Conservation (phyloP, 2,329 filamentous ascomycete genomes). For the Phaeosphaeriaceae sp. region DNA sequence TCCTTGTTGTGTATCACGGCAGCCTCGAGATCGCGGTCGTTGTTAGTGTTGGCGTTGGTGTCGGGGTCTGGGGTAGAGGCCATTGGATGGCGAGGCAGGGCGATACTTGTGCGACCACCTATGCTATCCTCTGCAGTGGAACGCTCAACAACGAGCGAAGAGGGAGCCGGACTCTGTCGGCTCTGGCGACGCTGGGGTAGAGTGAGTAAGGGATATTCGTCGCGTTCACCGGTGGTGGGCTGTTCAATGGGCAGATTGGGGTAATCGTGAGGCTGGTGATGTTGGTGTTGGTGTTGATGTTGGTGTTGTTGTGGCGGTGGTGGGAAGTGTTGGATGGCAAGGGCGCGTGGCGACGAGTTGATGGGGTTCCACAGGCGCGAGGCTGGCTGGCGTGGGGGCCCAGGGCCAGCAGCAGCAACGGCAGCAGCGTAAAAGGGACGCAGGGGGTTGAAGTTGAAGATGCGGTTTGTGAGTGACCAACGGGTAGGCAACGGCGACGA, state of each 20-base stretch:
- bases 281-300: conserved; percentile 51
- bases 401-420: background rate
- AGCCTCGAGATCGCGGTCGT: no score
- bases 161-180: conserved; percentile 52
- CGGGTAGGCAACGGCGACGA: conserved; percentile 38
- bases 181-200: conserved; percentile 64
- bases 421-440: conserved; percentile 27
- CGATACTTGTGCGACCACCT: conserved; percentile 57
- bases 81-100: conserved; percentile 51
- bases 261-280: conserved; percentile 21
- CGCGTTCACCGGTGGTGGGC: conserved; percentile 47
- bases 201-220: conserved; percentile 63
- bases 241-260: conserved; percentile 55
- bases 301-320: no score
- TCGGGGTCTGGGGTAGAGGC: conserved; percentile 26
- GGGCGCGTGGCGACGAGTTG: conserved; percentile 63
- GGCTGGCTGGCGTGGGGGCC: conserved; percentile 48
- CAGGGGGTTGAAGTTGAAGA: conserved; percentile 46
- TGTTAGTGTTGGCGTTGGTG: no score
- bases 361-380: conserved; percentile 67
- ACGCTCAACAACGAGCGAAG: conserved; percentile 46
- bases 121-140: conserved; percentile 50
- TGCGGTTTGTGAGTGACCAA: conserved; percentile 51
- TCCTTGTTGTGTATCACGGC: conserved; percentile 17
- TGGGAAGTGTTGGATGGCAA: conserved; percentile 51